Conservation (phyloP, 1,284 basidiomycete species). For the Rhodotorula sp. region DNA sequence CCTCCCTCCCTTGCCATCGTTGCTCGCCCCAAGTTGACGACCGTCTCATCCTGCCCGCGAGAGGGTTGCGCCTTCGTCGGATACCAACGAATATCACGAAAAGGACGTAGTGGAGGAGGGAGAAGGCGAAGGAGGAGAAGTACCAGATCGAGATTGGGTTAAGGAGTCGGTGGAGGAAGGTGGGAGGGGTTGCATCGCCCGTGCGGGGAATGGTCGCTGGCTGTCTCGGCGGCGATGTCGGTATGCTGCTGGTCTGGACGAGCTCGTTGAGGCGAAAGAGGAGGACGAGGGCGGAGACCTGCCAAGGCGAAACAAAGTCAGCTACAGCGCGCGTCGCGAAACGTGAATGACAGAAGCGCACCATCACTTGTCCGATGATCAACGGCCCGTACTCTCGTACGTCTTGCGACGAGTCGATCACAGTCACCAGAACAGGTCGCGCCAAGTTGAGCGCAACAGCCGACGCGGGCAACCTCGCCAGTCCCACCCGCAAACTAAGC, state of each 20-base stretch:
- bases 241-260: conserved; percentile 4
- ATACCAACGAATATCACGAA: conserved; percentile 7
- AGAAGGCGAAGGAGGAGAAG: conserved; percentile 18
- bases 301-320: neutral
- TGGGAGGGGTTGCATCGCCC: neutral
- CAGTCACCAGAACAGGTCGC: neutral
- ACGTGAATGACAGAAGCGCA: neutral
- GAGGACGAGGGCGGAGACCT: conserved; percentile 30
- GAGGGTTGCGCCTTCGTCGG: conserved; percentile 2
- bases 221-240: neutral
- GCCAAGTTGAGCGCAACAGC: conserved; percentile 1
- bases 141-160: conserved; percentile 25
- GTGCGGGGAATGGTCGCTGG: neutral
- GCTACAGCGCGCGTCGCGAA: neutral
- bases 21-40: conserved; percentile 1
- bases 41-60: neutral
- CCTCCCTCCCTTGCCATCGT: conserved; percentile 18
- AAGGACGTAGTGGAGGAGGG: conserved; percentile 20
- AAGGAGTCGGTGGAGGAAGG: neutral
- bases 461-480: neutral
- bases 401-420: neutral
- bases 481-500: neutral
- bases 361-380: conserved; percentile 15
- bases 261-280: conserved; percentile 32
- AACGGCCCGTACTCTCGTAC: conserved; percentile 2